Percentiles rank a stretch among this genome's conserved stretches.
phyloP scores from a whole-genome alignment of 169 alveolate species.

The Pseudocohnilembus persalinus region DNA sequence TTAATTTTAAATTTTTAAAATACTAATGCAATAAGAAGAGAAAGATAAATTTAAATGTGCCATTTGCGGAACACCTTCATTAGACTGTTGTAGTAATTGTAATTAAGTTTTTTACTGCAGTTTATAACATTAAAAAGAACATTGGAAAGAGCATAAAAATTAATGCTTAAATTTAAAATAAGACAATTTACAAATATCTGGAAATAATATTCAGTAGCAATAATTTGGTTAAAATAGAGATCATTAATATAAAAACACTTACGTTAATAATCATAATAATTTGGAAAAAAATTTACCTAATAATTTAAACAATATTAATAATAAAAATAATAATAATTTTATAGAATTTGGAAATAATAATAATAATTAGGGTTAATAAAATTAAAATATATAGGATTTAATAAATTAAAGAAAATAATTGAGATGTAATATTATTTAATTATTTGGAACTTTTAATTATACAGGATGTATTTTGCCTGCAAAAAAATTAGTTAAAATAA shows the following conservation, averaged over 20 bases:
- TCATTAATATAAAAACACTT: neutral
- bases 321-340: too few species aligned
- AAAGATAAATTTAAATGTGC: neutral
- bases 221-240: neutral
- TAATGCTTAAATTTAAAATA: neutral
- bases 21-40: neutral
- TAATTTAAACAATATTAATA: too few species aligned
- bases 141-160: neutral
- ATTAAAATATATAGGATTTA: too few species aligned
- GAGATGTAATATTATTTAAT: neutral
- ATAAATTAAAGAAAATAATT: neutral
- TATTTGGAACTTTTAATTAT: neutral
- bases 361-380: too few species aligned
- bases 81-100: neutral
- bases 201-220: neutral
- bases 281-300: too few species aligned
- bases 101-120: neutral
- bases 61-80: neutral
- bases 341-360: too few species aligned
- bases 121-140: neutral
- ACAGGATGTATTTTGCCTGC: neutral
- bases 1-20: too few species aligned
- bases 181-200: too few species aligned
- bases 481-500: neutral
- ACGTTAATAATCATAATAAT: neutral